These are phyloP conservation scores for Clavispora fructus DNA, from an alignment of 805 yeast genomes.

Conservation along the genomic window DNA sequence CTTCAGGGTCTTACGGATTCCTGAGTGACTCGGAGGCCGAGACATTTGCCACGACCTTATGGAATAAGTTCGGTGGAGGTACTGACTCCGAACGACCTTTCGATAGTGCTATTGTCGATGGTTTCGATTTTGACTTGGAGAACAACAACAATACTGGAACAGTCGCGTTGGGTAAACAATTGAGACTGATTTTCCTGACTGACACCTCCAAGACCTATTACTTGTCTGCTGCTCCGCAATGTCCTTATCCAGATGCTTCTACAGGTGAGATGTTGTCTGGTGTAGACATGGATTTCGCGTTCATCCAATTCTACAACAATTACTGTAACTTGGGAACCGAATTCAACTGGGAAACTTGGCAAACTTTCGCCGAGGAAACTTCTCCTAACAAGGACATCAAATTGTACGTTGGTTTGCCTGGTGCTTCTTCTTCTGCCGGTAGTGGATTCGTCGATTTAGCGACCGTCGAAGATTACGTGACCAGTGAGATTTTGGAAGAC, in stretches of 20 bases:
- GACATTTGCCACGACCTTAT: constrained; percentile 41
- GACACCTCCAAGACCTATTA: constrained; percentile 52
- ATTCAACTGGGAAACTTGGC: constrained; percentile 73
- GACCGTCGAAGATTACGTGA: constrained; percentile 16
- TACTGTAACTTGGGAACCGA: constrained; percentile 49
- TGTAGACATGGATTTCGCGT: constrained; percentile 72
- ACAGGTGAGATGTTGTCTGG: constrained; percentile 32
- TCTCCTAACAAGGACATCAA: constrained; percentile 68
- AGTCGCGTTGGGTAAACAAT: constrained; percentile 42
- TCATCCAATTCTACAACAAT: constrained; percentile 88
- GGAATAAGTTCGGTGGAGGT: constrained; percentile 39
- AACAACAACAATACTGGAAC: constrained; percentile 55
- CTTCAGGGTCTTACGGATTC: constrained; percentile 54
- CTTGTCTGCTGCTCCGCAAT: constrained; percentile 89
- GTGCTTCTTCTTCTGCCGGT: constrained; percentile 44
- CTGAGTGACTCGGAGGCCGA: constrained; percentile 49
- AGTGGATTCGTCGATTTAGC: constrained; percentile 44
- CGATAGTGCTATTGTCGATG: constrained; percentile 64
- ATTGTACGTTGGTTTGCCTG: constrained; percentile 71
- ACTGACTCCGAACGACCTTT: constrained; percentile 20
- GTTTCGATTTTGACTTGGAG: constrained; percentile 64
- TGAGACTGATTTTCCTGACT: constrained; percentile 4
- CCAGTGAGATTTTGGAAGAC: constrained; percentile 6
- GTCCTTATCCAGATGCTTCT: constrained; percentile 79
- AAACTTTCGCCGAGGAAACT: constrained; percentile 47